Evolutionary conservation across 1,284 basidiomycete genomes (phyloP).

Genomic region (Lentinus polychrous): DNA sequence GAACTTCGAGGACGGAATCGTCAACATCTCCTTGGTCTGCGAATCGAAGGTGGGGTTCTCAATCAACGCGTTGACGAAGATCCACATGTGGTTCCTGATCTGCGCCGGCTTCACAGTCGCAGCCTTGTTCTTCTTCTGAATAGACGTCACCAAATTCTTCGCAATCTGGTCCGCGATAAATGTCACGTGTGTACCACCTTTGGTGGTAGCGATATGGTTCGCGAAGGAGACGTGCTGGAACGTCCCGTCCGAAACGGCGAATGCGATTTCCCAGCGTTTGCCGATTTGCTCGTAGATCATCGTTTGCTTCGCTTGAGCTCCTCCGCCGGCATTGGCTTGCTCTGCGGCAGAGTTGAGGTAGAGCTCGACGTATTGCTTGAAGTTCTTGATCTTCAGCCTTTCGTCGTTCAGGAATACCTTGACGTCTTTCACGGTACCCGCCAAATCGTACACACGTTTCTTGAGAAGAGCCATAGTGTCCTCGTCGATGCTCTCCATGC

Average conservation of each 20-base stretch:
- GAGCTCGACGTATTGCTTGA: slow-evolving; percentile 98
- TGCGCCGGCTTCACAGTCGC: slow-evolving; percentile 89
- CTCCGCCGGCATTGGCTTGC: slow-evolving; percentile 58
- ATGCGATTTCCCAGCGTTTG: slow-evolving; percentile 93
- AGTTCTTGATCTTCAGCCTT: slow-evolving; percentile 88
- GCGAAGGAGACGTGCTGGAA: slow-evolving; percentile 96
- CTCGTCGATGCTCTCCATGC: slow-evolving; percentile 88
- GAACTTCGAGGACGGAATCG: slow-evolving; percentile 85
- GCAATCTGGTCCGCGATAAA: slow-evolving; percentile 87
- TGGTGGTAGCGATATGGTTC: slow-evolving; percentile 96
- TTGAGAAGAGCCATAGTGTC: slow-evolving; percentile 88
- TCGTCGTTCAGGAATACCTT: slow-evolving; percentile 95
- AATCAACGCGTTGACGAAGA: slow-evolving; percentile 95
- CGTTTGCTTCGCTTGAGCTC: slow-evolving; percentile 66
- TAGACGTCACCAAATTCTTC: slow-evolving; percentile 73
- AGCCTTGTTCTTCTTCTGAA: slow-evolving; percentile 96
- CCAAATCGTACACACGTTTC: slow-evolving; percentile 97
- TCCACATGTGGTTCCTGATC: slow-evolving; percentile 97
- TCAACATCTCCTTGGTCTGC: slow-evolving; percentile 97
- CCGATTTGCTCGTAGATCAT: slow-evolving; percentile 81
- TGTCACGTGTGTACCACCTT: slow-evolving; percentile 94
- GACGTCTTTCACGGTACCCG: slow-evolving; percentile 89
- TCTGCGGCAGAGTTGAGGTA: slow-evolving; percentile 75
- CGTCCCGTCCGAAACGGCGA: slow-evolving; percentile 87
- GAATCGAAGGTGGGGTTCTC: slow-evolving; percentile 99